A percentile compares a stretch with the other conserved stretches of the same genome.
phyloP scores from a whole-genome alignment of 257 asterid genomes.

The Jaltomata sinuosa region DNA sequence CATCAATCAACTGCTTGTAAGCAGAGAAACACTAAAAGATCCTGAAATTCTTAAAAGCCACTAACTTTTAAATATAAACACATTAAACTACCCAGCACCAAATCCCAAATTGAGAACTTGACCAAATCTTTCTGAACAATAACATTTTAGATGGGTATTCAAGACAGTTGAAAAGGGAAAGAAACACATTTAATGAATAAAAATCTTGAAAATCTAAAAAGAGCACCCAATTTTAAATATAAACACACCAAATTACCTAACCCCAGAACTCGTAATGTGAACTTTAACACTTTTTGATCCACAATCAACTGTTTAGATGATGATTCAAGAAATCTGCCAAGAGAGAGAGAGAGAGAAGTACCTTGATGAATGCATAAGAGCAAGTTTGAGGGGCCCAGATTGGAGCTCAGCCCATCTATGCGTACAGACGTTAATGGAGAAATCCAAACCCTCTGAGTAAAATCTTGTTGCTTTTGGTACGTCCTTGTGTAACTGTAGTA shows the following conservation, averaged over 20 bases:
- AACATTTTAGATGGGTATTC: not conserved
- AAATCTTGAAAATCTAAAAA: not conserved
- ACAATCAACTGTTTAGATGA: not conserved
- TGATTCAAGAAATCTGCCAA: not conserved
- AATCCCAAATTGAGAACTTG: not conserved
- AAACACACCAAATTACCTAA: not conserved
- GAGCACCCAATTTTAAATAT: not conserved
- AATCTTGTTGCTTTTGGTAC: conserved; percentile 88
- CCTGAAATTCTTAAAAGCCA: not conserved
- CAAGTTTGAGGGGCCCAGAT: conserved; percentile 77
- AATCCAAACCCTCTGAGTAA: conserved; percentile 76
- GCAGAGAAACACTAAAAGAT: not conserved
- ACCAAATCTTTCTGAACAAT: not conserved
- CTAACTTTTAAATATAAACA: not conserved
- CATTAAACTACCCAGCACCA: not conserved
- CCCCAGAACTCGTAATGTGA: not conserved
- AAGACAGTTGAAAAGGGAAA: not conserved
- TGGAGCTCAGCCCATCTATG: conserved; percentile 96
- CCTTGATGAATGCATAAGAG: conserved; percentile 70
- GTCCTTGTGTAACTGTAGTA: conserved; percentile 80
- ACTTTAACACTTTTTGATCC: not conserved
- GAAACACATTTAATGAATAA: not conserved
- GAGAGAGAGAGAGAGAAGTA: not conserved
- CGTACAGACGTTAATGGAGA: conserved; percentile 71
- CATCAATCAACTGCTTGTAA: not conserved